Percentiles rank a stretch among this genome's conserved stretches.
These are phyloP conservation scores for Globisporangium yorkense DNA, from an alignment of 352 stramenopile species.

Conservation along the genomic window DNA sequence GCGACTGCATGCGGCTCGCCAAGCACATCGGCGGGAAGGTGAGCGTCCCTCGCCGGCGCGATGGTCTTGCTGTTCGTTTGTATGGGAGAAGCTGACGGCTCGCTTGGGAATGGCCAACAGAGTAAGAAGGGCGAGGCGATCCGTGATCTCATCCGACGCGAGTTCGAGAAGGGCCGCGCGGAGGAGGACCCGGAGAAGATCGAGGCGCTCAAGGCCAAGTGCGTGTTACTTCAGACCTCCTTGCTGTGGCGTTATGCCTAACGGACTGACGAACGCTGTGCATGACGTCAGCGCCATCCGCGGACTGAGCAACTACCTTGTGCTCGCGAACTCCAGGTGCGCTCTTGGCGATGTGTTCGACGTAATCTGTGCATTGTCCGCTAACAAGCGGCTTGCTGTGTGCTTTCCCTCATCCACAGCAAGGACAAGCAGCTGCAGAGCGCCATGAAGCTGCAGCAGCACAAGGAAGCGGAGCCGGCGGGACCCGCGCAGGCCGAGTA, in stretches of 20 bases:
- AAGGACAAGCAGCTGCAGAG: slow-evolving; percentile 84
- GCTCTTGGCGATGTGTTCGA: neutral
- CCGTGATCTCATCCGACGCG: slow-evolving; percentile 54
- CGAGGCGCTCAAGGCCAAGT: slow-evolving; percentile 81
- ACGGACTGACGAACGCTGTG: neutral
- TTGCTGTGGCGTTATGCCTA: neutral
- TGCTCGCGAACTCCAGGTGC: slow-evolving; percentile 84
- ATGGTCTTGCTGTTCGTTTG: neutral
- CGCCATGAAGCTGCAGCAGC: slow-evolving; percentile 65
- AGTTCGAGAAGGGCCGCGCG: slow-evolving; percentile 73
- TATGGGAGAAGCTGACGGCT: neutral
- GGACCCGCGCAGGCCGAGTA: slow-evolving; percentile 70
- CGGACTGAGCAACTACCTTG: slow-evolving; percentile 83
- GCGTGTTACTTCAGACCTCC: slow-evolving; percentile 3
- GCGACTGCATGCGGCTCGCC: slow-evolving; percentile 76
- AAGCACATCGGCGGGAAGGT: slow-evolving; percentile 86
- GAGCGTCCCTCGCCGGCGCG: slow-evolving; percentile 4
- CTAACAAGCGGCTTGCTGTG: neutral
- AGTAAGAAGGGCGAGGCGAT: slow-evolving; percentile 84
- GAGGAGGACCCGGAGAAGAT: slow-evolving; percentile 83
- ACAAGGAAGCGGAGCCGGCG: slow-evolving; percentile 18
- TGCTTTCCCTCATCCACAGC: slow-evolving; percentile 18
- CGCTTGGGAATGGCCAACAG: slow-evolving; percentile 15
- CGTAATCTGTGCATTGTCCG: neutral
- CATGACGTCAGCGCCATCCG: slow-evolving; percentile 49